phyloP scores from a whole-genome alignment of 352 stramenopile genomes.

The Phytophthora cactorum region DNA sequence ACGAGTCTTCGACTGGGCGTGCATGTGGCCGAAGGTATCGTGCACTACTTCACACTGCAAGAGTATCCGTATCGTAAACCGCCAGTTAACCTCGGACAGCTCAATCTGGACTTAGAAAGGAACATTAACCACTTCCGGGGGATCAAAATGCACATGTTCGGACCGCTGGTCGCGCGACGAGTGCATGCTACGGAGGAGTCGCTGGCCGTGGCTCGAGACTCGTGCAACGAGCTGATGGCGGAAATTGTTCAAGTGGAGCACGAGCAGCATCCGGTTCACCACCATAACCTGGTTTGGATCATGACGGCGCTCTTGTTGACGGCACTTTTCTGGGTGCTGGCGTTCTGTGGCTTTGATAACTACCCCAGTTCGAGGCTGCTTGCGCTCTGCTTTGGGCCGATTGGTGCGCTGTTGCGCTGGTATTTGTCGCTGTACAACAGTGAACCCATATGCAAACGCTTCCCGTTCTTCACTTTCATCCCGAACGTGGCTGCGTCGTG shows the following conservation, averaged over 20 bases:
- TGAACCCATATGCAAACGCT: slow-evolving; percentile 51
- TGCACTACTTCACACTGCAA: slow-evolving; percentile 49
- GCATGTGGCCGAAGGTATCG: slow-evolving; percentile 49
- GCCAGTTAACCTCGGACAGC: slow-evolving; percentile 47
- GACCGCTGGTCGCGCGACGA: slow-evolving; percentile 47
- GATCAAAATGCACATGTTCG: slow-evolving; percentile 56
- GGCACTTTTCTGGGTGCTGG: slow-evolving; percentile 47
- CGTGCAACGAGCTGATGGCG: slow-evolving; percentile 49
- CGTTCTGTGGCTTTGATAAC: slow-evolving; percentile 53
- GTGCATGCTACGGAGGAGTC: slow-evolving; percentile 53
- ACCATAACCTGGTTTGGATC: slow-evolving; percentile 41
- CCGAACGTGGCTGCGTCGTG: slow-evolving; percentile 63
- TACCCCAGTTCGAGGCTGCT: slow-evolving; percentile 59
- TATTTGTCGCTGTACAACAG: slow-evolving; percentile 63
- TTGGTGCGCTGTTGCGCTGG: slow-evolving; percentile 63
- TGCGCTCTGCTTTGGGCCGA: slow-evolving; percentile 60
- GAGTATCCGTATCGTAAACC: slow-evolving; percentile 60
- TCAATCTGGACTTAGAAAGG: slow-evolving; percentile 61
- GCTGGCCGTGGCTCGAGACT: slow-evolving; percentile 44
- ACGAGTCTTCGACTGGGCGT: slow-evolving; percentile 49
- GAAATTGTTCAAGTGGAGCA: slow-evolving; percentile 57
- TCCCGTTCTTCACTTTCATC: slow-evolving; percentile 72
- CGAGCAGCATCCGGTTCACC: slow-evolving; percentile 47
- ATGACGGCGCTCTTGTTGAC: slow-evolving; percentile 31
- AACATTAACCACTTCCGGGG: slow-evolving; percentile 50